These are phyloP conservation scores for Trichocladium antarcticum DNA, from an alignment of 495 filamentous ascomycete genomes.

Conservation along the genomic window DNA sequence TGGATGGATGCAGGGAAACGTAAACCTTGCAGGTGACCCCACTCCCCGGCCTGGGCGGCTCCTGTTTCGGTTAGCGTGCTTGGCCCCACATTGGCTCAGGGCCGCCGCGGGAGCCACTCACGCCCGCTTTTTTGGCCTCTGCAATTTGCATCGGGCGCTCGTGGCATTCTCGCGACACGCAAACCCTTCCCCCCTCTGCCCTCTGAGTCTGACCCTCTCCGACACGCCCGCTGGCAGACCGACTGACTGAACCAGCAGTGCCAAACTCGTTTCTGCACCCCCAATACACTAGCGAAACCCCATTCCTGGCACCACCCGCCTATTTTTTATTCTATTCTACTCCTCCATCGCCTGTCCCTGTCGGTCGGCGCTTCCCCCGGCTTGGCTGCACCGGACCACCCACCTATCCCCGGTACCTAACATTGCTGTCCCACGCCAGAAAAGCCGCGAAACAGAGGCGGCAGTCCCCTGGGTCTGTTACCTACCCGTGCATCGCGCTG, in stretches of 20 bases:
- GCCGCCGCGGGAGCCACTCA: slow-evolving; percentile 1
- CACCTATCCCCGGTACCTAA: neutral
- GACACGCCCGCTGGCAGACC: slow-evolving; percentile 11
- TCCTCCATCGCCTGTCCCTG: neutral
- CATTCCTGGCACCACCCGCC: neutral
- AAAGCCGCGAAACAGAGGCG: slow-evolving; percentile 12
- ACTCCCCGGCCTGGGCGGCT: neutral
- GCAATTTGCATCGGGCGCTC: slow-evolving; percentile 12
- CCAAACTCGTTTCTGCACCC: neutral
- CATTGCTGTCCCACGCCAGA: slow-evolving; percentile 3
- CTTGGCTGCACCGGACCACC: neutral
- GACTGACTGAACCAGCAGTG: slow-evolving; percentile 6
- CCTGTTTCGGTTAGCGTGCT: slow-evolving; percentile 2
- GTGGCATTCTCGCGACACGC: slow-evolving; percentile 22
- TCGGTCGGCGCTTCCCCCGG: neutral
- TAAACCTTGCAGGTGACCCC: neutral
- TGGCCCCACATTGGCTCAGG: neutral
- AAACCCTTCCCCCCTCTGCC: slow-evolving; percentile 10
- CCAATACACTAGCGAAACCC: neutral
- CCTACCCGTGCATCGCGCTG: slow-evolving; percentile 2
- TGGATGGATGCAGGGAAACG: too few relatives aligned
- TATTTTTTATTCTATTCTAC: neutral
- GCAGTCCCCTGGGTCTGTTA: slow-evolving; percentile 9
- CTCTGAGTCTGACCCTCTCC: neutral
- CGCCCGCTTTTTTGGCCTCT: slow-evolving; percentile 11